phyloP scores from a whole-genome alignment of 1,284 basidiomycete species.

The Cystobasidium pallidum region DNA sequence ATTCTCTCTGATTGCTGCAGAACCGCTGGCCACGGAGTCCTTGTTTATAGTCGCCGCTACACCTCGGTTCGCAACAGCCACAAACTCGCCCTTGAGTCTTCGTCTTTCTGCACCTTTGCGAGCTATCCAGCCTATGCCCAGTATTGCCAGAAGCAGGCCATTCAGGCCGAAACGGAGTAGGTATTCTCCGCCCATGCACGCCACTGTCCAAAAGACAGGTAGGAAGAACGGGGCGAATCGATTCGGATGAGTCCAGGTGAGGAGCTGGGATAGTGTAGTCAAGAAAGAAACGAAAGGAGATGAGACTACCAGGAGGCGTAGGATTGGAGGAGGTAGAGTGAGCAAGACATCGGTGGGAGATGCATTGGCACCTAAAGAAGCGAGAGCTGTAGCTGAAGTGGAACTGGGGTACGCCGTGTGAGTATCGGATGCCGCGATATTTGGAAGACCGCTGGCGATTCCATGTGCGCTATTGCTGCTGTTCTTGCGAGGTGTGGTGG shows the following conservation, averaged over 20 bases:
- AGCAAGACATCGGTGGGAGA: constrained; percentile 52
- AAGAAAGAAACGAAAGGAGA: constrained; percentile 49
- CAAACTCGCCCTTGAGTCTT: constrained; percentile 2
- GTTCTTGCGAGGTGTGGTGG: constrained; percentile 11
- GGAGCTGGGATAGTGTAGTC: constrained; percentile 47
- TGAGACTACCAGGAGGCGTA: constrained; percentile 50
- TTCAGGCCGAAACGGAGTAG: constrained; percentile 49
- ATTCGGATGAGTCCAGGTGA: constrained; percentile 51
- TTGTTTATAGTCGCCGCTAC: constrained; percentile 11
- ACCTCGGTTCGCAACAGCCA: constrained; percentile 9
- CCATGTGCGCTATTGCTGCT: neutral
- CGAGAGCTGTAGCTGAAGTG: constrained; percentile 37
- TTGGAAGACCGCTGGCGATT: neutral
- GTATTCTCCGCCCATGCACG: constrained; percentile 50
- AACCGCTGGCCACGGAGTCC: constrained; percentile 4
- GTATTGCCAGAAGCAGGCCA: constrained; percentile 44
- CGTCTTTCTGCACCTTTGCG: constrained; percentile 13
- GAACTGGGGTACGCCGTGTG: constrained; percentile 3
- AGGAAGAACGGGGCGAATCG: constrained; percentile 50
- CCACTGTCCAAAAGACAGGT: constrained; percentile 49
- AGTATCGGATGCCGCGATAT: constrained; percentile 3
- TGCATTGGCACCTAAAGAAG: constrained; percentile 36
- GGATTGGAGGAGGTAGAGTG: constrained; percentile 50
- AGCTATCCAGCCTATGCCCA: constrained; percentile 37
- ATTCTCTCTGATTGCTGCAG: constrained; percentile 11